Evolutionary conservation across 2,329 filamentous ascomycete species (phyloP).

Genomic region (Sarocladium kiliense): DNA sequence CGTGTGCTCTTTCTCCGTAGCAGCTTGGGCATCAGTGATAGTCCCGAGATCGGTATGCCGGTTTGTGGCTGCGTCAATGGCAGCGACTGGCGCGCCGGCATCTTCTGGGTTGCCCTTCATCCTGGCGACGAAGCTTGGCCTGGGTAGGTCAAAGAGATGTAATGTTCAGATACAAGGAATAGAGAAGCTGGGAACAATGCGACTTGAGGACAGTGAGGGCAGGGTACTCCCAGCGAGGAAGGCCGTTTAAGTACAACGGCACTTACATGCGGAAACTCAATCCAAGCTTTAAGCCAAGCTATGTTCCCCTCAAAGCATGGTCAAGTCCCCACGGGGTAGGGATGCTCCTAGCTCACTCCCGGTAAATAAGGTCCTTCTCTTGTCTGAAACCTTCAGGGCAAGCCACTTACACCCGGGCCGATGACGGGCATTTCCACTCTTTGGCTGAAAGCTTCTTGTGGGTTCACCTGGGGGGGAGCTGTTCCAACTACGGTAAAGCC

Average conservation of each 20-base stretch:
- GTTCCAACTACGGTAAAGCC: too few species aligned
- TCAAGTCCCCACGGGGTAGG: not conserved
- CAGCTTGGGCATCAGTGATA: slow-evolving; percentile 26
- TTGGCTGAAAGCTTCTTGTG: too few species aligned
- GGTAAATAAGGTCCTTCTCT: too few species aligned
- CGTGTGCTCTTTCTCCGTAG: slow-evolving; percentile 32
- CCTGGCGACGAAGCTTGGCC: not conserved
- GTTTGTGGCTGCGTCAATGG: not conserved
- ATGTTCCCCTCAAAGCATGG: too few species aligned
- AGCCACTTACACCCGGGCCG: too few species aligned
- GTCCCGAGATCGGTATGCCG: not conserved
- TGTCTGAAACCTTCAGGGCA: too few species aligned
- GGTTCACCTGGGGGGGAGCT: too few species aligned
- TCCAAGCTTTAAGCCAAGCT: not conserved
- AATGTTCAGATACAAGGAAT: not conserved
- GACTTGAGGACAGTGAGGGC: not conserved
- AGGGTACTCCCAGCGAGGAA: not conserved
- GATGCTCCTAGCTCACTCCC: not conserved
- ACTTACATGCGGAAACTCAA: not conserved
- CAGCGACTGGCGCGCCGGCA: not conserved
- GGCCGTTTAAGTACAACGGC: not conserved
- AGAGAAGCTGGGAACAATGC: not conserved
- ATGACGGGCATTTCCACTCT: not conserved
- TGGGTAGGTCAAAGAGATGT: not conserved
- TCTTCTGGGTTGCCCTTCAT: slow-evolving; percentile 1